Evolutionary conservation across 176 grass and related monocot genomes (phyloP).

Genomic region (Cenchrus americanus): DNA sequence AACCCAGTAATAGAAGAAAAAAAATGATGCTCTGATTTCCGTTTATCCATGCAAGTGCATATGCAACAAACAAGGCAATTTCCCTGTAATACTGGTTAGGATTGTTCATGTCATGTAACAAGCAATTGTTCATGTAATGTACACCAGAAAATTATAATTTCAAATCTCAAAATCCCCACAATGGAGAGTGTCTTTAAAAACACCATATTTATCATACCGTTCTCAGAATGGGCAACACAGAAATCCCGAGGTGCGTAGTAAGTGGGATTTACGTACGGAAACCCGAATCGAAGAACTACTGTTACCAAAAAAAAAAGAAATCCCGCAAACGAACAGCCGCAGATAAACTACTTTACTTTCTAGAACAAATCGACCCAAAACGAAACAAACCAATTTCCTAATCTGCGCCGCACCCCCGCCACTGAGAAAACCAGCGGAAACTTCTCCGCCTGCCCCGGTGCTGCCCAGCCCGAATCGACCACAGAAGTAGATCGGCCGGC

Average conservation of each 20-base stretch:
- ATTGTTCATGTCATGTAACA: no score
- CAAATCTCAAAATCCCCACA: background rate
- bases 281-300: background rate
- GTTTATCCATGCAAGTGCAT: background rate
- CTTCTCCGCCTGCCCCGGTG: background rate
- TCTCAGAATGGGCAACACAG: background rate
- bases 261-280: background rate
- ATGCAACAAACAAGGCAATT: background rate
- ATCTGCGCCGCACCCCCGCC: constrained; percentile 19
- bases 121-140: background rate
- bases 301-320: background rate
- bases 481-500: constrained; percentile 11
- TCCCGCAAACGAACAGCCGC: background rate
- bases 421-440: background rate
- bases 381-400: constrained; percentile 40
- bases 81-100: background rate
- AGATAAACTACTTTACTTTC: constrained; percentile 35
- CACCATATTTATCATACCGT: background rate
- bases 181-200: background rate
- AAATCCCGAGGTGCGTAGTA: background rate
- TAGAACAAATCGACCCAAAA: background rate
- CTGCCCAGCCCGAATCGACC: background rate
- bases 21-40: background rate
- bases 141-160: background rate
- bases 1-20: background rate